Percentiles rank a stretch among this genome's conserved stretches.
Conservation (phyloP, 495 filamentous ascomycete species). For the Aspergillus baeticus region DNA sequence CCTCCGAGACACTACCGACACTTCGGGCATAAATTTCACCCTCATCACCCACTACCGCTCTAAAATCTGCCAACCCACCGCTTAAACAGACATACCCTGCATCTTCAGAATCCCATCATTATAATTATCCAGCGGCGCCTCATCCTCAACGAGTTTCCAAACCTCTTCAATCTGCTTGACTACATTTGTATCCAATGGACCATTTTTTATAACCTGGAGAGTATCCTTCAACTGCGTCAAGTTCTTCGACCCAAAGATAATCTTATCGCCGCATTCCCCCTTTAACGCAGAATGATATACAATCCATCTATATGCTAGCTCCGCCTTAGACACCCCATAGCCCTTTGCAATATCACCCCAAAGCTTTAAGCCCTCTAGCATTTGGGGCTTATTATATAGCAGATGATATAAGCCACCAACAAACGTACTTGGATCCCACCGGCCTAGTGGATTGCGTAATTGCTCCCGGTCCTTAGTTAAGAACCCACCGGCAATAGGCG, state of each 20-base stretch:
- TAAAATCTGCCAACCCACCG: too few species aligned
- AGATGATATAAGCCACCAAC: conserved; percentile 35
- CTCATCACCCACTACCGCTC: too few species aligned
- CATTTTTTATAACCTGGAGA: conserved; percentile 41
- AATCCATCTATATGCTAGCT: conserved; percentile 57
- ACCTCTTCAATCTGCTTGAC: conserved; percentile 44
- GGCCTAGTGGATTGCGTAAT: conserved; percentile 27
- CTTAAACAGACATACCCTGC: too few species aligned
- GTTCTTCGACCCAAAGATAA: conserved; percentile 53
- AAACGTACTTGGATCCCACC: conserved; percentile 31
- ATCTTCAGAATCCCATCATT: conserved; percentile 5
- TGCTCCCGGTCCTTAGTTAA: conserved; percentile 37
- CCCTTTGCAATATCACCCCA: conserved; percentile 46
- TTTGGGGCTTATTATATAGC: conserved; percentile 42
- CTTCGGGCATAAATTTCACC: too few species aligned
- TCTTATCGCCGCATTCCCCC: conserved; percentile 47
- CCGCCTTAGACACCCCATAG: conserved; percentile 43
- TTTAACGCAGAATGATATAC: conserved; percentile 50
- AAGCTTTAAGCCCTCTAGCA: conserved; percentile 38
- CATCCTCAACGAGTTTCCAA: conserved; percentile 50
- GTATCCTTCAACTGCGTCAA: conserved; percentile 52
- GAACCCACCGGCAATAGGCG: conserved; percentile 48
- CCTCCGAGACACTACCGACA: too few species aligned
- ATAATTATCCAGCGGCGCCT: conserved; percentile 44
- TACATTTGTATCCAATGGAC: conserved; percentile 44